phyloP scores from a whole-genome alignment of 2,329 filamentous ascomycete species.

The Fusarium sp. region DNA sequence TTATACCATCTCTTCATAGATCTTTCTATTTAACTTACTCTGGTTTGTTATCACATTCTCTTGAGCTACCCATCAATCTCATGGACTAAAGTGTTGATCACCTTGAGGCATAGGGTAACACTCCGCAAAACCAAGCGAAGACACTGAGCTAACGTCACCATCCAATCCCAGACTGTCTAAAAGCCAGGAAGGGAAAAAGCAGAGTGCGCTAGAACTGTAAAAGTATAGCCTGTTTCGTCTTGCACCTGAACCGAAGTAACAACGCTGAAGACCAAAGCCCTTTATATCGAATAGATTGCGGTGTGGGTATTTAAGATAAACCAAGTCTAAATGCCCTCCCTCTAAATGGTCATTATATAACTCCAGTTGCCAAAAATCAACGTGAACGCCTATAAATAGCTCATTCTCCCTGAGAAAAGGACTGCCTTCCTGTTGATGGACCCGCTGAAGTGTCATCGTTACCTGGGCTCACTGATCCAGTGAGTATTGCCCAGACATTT shows the following conservation, averaged over 20 bases:
- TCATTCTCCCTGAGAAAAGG: background rate
- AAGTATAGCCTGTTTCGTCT: conserved; percentile 11
- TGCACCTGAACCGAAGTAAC: background rate
- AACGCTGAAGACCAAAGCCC: background rate
- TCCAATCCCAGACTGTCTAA: conserved; percentile 15
- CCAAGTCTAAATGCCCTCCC: background rate
- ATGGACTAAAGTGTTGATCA: background rate
- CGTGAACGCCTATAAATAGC: background rate
- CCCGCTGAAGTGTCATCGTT: background rate
- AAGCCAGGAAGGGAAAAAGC: conserved; percentile 17
- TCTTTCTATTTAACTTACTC: no score
- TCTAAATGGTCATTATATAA: background rate
- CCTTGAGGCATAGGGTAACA: conserved; percentile 2
- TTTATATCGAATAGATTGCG: background rate
- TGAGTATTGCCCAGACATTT: conserved; percentile 19
- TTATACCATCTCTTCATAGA: no score
- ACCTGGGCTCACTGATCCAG: conserved; percentile 5
- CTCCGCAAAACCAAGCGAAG: background rate
- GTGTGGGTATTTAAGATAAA: conserved; percentile 1
- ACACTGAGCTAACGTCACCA: background rate
- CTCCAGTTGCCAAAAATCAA: background rate
- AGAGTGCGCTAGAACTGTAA: conserved; percentile 6
- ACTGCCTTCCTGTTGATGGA: background rate
- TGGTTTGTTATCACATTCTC: no score
- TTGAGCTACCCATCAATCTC: background rate